phyloP scores from a whole-genome alignment of 179 eudicot species.

The Silene noctiflora region DNA sequence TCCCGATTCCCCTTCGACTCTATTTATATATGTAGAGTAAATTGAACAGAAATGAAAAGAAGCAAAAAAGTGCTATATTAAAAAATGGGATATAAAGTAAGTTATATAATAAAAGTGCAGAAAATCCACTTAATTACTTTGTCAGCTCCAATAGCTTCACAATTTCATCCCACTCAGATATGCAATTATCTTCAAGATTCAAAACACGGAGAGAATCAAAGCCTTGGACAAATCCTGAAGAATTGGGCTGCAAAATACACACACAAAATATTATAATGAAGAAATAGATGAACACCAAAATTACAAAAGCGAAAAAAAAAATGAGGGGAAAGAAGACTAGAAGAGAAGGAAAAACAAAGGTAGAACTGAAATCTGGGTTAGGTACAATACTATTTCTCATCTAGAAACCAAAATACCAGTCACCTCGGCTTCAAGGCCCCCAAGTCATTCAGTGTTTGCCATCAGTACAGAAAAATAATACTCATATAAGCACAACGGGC shows the following conservation, averaged over 20 bases:
- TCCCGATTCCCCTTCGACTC: not conserved
- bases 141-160: slow-evolving; percentile 62
- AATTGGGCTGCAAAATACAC: slow-evolving; percentile 43
- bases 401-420: not conserved
- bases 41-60: not conserved
- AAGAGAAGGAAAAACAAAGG: not conserved
- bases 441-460: not conserved
- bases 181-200: slow-evolving; percentile 76
- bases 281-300: not conserved
- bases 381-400: not conserved
- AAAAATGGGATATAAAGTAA: not conserved
- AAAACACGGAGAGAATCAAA: slow-evolving; percentile 63
- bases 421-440: not conserved
- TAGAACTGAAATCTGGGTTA: not conserved
- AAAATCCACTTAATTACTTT: slow-evolving; percentile 32
- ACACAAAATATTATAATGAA: slow-evolving; percentile 4
- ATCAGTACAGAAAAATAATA: not conserved
- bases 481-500: not conserved
- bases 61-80: slow-evolving; percentile 3
- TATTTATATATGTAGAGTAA: not conserved
- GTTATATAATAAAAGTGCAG: not conserved
- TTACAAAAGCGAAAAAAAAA: not conserved
- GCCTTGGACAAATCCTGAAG: slow-evolving; percentile 60
- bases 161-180: slow-evolving; percentile 82
- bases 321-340: not conserved